Percentiles rank a stretch among this genome's conserved stretches.
These are phyloP conservation scores for Sisymbrium irio DNA, from an alignment of 345 rosid genomes.

Conservation along the genomic window DNA sequence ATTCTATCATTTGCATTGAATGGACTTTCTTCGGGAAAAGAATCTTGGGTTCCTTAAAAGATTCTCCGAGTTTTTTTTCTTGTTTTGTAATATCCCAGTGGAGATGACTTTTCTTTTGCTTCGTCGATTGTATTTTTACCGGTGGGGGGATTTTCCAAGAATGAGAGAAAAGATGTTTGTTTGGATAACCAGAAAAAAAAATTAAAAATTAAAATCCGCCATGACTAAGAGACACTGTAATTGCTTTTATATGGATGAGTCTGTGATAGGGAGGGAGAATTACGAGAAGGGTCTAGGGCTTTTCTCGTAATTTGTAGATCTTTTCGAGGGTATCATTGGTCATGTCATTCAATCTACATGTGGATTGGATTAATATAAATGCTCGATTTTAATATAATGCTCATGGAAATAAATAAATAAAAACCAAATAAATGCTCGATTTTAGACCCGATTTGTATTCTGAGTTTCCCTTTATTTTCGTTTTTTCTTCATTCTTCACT, in stretches of 20 bases:
- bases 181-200: slow-evolving; percentile 11
- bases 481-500: not conserved
- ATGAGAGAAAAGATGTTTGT: slow-evolving; percentile 8
- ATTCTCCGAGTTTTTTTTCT: not conserved
- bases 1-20: not conserved
- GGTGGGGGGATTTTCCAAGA: slow-evolving; percentile 5
- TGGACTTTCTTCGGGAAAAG: not conserved
- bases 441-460: not conserved
- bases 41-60: slow-evolving; percentile 5
- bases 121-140: slow-evolving; percentile 14
- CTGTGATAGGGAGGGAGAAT: slow-evolving; percentile 26
- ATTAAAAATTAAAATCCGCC: slow-evolving; percentile 22
- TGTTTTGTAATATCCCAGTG: not conserved
- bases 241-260: slow-evolving; percentile 31
- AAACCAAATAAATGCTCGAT: not conserved
- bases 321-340: not conserved
- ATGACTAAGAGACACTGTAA: slow-evolving; percentile 21
- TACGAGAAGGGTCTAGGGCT: slow-evolving; percentile 26
- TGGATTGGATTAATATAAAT: not conserved
- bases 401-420: not conserved
- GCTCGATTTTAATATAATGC: not conserved
- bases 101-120: slow-evolving; percentile 9
- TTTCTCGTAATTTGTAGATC: not conserved
- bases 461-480: not conserved
- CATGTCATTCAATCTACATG: not conserved